Percentiles rank a stretch among this genome's conserved stretches.
phyloP scores from a whole-genome alignment of 139 green algal genomes.

The Choricystis sp. region DNA sequence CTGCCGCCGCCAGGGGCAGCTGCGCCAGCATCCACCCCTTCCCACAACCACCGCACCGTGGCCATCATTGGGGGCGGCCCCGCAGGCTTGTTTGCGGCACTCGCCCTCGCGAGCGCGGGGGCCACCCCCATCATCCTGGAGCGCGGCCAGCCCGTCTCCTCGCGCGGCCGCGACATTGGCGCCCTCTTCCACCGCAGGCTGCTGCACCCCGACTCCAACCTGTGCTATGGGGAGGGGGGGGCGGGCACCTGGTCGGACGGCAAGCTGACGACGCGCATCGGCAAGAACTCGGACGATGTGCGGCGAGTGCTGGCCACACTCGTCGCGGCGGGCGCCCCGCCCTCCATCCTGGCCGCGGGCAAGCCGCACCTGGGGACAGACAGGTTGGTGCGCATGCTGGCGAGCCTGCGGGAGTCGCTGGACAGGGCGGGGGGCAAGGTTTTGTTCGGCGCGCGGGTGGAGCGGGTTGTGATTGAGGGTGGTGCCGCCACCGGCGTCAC shows the following conservation, averaged over 20 bases:
- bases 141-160: constrained; percentile 57
- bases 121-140: constrained; percentile 52
- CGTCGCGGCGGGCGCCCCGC: constrained; percentile 48
- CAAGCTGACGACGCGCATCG: constrained; percentile 73
- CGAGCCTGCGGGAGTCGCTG: constrained; percentile 38
- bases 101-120: constrained; percentile 41
- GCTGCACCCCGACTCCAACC: constrained; percentile 54
- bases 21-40: neutral
- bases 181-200: constrained; percentile 44
- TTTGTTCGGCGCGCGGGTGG: constrained; percentile 37
- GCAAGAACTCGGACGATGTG: constrained; percentile 40
- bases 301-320: constrained; percentile 48
- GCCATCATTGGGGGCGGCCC: constrained; percentile 45
- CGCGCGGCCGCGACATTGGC: constrained; percentile 58
- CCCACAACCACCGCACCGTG: constrained; percentile 9
- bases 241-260: constrained; percentile 68
- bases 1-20: neutral
- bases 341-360: constrained; percentile 48
- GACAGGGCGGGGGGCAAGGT: constrained; percentile 30
- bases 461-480: constrained; percentile 28
- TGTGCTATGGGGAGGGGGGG: constrained; percentile 56
- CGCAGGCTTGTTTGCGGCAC: constrained; percentile 64
- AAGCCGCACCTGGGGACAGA: constrained; percentile 79
- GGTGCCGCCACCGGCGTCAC: constrained; percentile 28
- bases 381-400: constrained; percentile 52